A percentile compares a stretch with the other conserved stretches of the same genome.
Conservation (phyloP, 352 stramenopile species). For the Phytophthora ramorum region DNA sequence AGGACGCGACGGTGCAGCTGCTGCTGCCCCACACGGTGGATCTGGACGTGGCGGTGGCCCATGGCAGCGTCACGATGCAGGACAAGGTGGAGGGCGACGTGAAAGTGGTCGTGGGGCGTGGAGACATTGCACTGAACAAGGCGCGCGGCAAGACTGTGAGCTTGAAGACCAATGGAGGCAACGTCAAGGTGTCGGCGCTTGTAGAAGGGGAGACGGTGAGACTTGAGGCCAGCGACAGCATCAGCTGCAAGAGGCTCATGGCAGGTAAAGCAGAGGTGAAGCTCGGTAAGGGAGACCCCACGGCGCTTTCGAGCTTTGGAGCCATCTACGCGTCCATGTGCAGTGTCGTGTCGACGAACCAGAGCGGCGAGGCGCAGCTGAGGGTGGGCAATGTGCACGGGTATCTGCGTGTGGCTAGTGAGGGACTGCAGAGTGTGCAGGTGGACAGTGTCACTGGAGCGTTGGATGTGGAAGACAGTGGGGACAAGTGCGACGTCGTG, state of each 20-base stretch:
- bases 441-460: constrained; percentile 76
- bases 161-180: constrained; percentile 71
- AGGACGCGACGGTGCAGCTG: constrained; percentile 34
- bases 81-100: constrained; percentile 84
- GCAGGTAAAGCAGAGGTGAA: constrained; percentile 58
- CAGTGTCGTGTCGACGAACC: constrained; percentile 49
- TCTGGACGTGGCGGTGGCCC: constrained; percentile 54
- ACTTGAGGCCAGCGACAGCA: constrained; percentile 43
- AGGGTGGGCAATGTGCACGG: constrained; percentile 75
- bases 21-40: constrained; percentile 50
- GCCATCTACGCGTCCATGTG: constrained; percentile 77
- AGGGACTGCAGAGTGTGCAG: constrained; percentile 52
- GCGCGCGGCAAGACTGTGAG: constrained; percentile 61
- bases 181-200: constrained; percentile 49
- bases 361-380: constrained; percentile 32
- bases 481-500: constrained; percentile 52
- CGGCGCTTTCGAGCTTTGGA: constrained; percentile 50
- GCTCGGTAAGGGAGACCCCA: constrained; percentile 43
- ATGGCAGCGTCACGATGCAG: constrained; percentile 50
- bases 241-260: constrained; percentile 78
- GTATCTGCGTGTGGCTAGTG: constrained; percentile 62
- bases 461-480: constrained; percentile 75
- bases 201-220: constrained; percentile 66
- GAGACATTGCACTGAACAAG: constrained; percentile 70
- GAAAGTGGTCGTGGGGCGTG: constrained; percentile 61